These are phyloP conservation scores for Cutaneotrichosporon arboriforme DNA, from an alignment of 1,284 basidiomycete genomes.

Conservation along the genomic window DNA sequence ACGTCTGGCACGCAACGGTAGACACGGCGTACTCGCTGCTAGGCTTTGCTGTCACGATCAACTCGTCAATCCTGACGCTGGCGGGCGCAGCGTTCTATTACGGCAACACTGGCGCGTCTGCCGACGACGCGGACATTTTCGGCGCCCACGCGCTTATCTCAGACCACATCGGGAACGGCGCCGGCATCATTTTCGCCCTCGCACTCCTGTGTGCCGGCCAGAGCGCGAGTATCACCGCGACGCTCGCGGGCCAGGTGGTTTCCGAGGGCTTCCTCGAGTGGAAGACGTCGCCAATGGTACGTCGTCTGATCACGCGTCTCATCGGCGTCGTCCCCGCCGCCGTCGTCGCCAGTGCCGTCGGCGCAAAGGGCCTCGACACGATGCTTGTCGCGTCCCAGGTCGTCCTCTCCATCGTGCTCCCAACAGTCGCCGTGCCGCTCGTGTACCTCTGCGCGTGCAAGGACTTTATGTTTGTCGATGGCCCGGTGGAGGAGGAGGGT, in stretches of 20 bases:
- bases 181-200: conserved; percentile 78
- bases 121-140: conserved; percentile 66
- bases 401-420: conserved; percentile 77
- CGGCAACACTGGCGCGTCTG: conserved; percentile 36
- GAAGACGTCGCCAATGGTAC: conserved; percentile 72
- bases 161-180: conserved; percentile 60
- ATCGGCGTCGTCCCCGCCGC: conserved; percentile 84
- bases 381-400: conserved; percentile 87
- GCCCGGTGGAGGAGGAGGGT: conserved; percentile 28
- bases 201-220: conserved; percentile 80
- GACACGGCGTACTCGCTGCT: conserved; percentile 55
- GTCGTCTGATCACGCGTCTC: conserved; percentile 75
- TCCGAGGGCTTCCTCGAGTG: conserved; percentile 91
- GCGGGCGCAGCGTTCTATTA: conserved; percentile 67
- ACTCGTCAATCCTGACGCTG: conserved; percentile 62
- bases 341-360: conserved; percentile 68
- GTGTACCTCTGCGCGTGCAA: conserved; percentile 67
- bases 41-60: conserved; percentile 80
- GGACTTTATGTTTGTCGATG: conserved; percentile 61
- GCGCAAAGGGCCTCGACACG: conserved; percentile 67
- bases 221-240: conserved; percentile 87
- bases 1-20: conserved; percentile 67
- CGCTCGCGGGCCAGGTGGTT: conserved; percentile 84
- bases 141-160: conserved; percentile 72
- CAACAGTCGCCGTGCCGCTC: conserved; percentile 77